A percentile compares a stretch with the other conserved stretches of the same genome.
phyloP scores from a whole-genome alignment of 768 basidiomycete species.

The Serendipita sp. region DNA sequence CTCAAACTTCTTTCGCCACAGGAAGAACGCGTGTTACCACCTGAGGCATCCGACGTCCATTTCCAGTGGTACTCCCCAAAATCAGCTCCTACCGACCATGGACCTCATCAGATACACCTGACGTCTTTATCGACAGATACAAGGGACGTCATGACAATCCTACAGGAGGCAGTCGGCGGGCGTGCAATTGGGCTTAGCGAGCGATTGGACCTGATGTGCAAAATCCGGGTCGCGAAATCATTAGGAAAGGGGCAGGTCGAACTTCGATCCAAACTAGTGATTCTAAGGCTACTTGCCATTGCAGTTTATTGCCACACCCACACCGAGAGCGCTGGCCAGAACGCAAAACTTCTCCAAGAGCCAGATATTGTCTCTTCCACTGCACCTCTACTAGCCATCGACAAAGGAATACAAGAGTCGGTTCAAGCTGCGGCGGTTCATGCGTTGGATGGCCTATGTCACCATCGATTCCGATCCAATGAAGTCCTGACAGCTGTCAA shows the following conservation, averaged over 20 bases:
- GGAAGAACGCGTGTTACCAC: conserved; percentile 46
- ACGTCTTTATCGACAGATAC: conserved; percentile 42
- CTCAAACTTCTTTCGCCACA: conserved; percentile 46
- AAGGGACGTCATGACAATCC: conserved; percentile 55
- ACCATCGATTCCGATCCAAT: conserved; percentile 66
- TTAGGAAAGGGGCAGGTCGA: conserved; percentile 40
- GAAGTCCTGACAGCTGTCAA: conserved; percentile 86
- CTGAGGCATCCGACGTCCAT: conserved; percentile 61
- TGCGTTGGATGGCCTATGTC: conserved; percentile 77
- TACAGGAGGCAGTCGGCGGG: conserved; percentile 54
- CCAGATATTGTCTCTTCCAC: conserved; percentile 81
- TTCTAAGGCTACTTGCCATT: conserved; percentile 69
- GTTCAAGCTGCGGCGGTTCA: conserved; percentile 76
- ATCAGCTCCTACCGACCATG: conserved; percentile 10
- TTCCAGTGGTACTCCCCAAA: conserved; percentile 56
- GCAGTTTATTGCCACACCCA: conserved; percentile 78
- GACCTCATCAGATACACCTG: conserved; percentile 49
- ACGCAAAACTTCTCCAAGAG: conserved; percentile 82
- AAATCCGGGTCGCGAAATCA: conserved; percentile 64
- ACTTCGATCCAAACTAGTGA: conserved; percentile 64
- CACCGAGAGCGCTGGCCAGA: conserved; percentile 57
- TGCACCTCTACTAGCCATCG: conserved; percentile 76
- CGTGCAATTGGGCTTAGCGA: conserved; percentile 63
- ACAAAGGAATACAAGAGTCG: conserved; percentile 47
- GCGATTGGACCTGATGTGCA: conserved; percentile 76